Base-by-base conservation (phyloP, 2,329 filamentous ascomycete genomes). In the Nannizziopsis barbatae region DNA sequence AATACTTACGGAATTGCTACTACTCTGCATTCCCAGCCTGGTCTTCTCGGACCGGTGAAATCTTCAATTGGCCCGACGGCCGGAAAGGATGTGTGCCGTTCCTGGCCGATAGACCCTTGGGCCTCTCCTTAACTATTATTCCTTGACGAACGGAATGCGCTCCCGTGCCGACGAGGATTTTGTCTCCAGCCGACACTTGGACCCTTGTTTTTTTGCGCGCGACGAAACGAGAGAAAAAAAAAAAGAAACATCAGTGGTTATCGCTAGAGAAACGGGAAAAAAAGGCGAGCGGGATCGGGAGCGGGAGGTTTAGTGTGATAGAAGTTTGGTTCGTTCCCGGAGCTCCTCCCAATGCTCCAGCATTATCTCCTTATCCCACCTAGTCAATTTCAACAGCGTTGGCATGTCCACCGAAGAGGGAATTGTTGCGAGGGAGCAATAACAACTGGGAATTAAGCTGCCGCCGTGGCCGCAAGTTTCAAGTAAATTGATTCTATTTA, bases 61-160 rank as follows among this genome's bases (percentile, higher is more conserved):
- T 47, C 22, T 47, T 18, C 18, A 47, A 47, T 41, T 47, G 45
- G 45, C 45, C 45, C 42, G 45, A 47, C 17, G 35, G 30, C 11
- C 30, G 37, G 38, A 39, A 31, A 36, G 5, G 17, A 22, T 15
- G 8, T 15, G 31, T 36, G 39, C 37, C 45, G 45, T 47, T 35
- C 37, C 45, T 37, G 27, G 12, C 17, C 17, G 32, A 9, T 8
- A 37, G 27, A 27, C 31, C n/a, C 17, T 33, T n/a, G 41, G 22
- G 14, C 12, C 17, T 3, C 27, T n/a, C 27, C 17, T 3, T 18
- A 33, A 33, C 12, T 12, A 33, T 12, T 36, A 36, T 12, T 36
- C 11, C 11, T 36, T 12, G 33, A 12, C 33, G 14, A 33, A 15
- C 14, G 4, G 2, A 2, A 43, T 18, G 27, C 41, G 5, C 18